Percentiles rank a stretch among this genome's conserved stretches.
These are phyloP conservation scores for Blastobotrys indianensis DNA, from an alignment of 1,139 yeast genomes.

Conservation along the genomic window DNA sequence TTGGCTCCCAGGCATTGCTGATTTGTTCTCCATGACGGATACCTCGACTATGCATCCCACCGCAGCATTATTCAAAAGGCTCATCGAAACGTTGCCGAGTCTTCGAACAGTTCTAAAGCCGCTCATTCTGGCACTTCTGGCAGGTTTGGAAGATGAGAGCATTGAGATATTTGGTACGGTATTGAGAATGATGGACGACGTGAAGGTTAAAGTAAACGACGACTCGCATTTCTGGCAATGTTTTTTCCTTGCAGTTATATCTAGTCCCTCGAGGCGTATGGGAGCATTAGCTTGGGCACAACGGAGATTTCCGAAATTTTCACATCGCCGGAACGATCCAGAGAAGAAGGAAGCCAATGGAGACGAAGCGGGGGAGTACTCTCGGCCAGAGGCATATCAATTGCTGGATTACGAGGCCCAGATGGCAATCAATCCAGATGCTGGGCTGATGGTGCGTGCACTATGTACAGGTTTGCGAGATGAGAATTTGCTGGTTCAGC, in stretches of 20 bases:
- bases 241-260: slow-evolving; percentile 65
- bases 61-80: slow-evolving; percentile 52
- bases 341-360: slow-evolving; percentile 2
- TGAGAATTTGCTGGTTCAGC: slow-evolving; percentile 63
- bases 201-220: slow-evolving; percentile 55
- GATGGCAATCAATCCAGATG: slow-evolving; percentile 62
- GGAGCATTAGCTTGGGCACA: slow-evolving; percentile 81
- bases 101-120: slow-evolving; percentile 55
- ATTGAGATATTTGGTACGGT: slow-evolving; percentile 70
- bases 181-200: slow-evolving; percentile 51
- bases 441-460: slow-evolving; percentile 72
- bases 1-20: slow-evolving; percentile 89
- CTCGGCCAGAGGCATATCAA: slow-evolving; percentile 5
- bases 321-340: slow-evolving; percentile 8
- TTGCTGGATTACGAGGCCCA: slow-evolving; percentile 49
- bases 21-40: slow-evolving; percentile 80
- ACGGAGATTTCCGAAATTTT: slow-evolving; percentile 56
- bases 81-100: slow-evolving; percentile 50
- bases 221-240: slow-evolving; percentile 84
- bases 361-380: neutral
- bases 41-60: slow-evolving; percentile 79
- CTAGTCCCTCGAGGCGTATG: slow-evolving; percentile 69
- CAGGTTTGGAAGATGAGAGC: slow-evolving; percentile 89
- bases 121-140: slow-evolving; percentile 63
- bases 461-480: slow-evolving; percentile 61